Evolutionary conservation across 768 basidiomycete genomes (phyloP).

Genomic region (Lactarius vividus): DNA sequence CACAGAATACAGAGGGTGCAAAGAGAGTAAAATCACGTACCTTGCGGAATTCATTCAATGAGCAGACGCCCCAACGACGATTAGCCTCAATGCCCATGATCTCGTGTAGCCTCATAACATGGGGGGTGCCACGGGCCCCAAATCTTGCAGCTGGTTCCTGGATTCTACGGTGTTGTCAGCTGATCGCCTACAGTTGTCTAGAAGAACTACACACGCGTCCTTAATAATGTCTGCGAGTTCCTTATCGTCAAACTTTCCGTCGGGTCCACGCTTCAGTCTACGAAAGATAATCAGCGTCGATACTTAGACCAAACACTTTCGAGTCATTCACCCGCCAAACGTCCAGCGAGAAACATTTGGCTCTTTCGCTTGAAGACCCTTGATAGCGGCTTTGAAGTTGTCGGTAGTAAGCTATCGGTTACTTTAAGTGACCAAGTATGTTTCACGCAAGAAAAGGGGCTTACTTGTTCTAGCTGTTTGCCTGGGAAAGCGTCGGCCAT

Average conservation of each 20-base stretch:
- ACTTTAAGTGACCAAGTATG: not conserved
- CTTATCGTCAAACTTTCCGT: conserved; percentile 64
- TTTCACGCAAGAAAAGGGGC: not conserved
- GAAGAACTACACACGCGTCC: conserved; percentile 51
- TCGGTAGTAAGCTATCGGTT: conserved; percentile 36
- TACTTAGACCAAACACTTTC: not conserved
- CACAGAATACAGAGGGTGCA: not conserved
- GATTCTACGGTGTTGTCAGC: conserved; percentile 44
- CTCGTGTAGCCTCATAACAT: conserved; percentile 70
- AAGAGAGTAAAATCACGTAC: conserved; percentile 32
- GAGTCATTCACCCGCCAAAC: conserved; percentile 50
- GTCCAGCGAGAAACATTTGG: conserved; percentile 61
- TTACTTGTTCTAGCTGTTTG: conserved; percentile 43
- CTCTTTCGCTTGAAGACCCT: conserved; percentile 39
- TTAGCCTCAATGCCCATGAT: conserved; percentile 82
- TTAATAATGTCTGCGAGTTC: conserved; percentile 67
- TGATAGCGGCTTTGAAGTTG: conserved; percentile 53
- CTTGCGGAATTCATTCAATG: conserved; percentile 80
- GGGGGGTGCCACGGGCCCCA: conserved; percentile 72
- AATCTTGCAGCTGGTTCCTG: conserved; percentile 71
- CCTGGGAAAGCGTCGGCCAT: conserved; percentile 54
- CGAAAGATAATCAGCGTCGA: not conserved
- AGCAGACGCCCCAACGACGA: conserved; percentile 77
- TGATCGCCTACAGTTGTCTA: not conserved
- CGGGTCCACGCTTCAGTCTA: conserved; percentile 58